These are phyloP conservation scores for Gnaphalium uliginosum DNA, from an alignment of 129 eudicot genomes.

Conservation along the genomic window DNA sequence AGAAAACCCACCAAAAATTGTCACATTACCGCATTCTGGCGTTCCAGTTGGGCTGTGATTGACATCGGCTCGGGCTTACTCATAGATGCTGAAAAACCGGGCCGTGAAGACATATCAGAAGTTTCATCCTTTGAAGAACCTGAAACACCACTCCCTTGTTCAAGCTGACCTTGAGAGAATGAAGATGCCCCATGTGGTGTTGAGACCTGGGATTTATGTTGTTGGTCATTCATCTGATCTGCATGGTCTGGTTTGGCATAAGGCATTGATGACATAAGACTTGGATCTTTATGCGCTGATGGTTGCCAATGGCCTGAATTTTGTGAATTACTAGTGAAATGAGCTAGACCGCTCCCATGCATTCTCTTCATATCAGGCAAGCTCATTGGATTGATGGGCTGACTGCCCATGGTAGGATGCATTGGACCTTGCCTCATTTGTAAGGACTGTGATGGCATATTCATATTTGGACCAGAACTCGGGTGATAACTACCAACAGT, in stretches of 20 bases:
- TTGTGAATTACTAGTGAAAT: background rate
- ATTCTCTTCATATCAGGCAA: background rate
- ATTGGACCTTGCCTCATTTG: slow-evolving; percentile 36
- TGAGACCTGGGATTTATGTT: slow-evolving; percentile 46
- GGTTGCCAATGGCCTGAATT: slow-evolving; percentile 53
- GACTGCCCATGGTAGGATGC: slow-evolving; percentile 47
- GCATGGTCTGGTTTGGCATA: slow-evolving; percentile 64
- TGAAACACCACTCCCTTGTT: slow-evolving; percentile 45
- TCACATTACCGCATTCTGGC: slow-evolving; percentile 37
- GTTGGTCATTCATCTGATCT: slow-evolving; percentile 66
- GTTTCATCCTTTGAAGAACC: slow-evolving; percentile 54
- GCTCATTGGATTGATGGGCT: background rate
- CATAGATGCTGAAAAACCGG: slow-evolving; percentile 50
- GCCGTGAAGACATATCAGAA: slow-evolving; percentile 56
- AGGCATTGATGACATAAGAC: slow-evolving; percentile 46
- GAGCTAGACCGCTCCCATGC: background rate
- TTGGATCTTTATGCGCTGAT: slow-evolving; percentile 43
- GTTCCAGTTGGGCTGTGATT: slow-evolving; percentile 52
- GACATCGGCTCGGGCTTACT: slow-evolving; percentile 37
- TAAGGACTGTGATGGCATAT: slow-evolving; percentile 46
- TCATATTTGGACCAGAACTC: slow-evolving; percentile 45
- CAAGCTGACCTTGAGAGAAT: slow-evolving; percentile 44
- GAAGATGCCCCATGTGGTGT: slow-evolving; percentile 53
- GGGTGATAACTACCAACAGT: slow-evolving; percentile 56
- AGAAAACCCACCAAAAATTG: background rate